Evolutionary conservation across 352 stramenopile species (phyloP), one percentile per base, ranked within the genome.

Genomic region (Globisporangium echinulatum): DNA sequence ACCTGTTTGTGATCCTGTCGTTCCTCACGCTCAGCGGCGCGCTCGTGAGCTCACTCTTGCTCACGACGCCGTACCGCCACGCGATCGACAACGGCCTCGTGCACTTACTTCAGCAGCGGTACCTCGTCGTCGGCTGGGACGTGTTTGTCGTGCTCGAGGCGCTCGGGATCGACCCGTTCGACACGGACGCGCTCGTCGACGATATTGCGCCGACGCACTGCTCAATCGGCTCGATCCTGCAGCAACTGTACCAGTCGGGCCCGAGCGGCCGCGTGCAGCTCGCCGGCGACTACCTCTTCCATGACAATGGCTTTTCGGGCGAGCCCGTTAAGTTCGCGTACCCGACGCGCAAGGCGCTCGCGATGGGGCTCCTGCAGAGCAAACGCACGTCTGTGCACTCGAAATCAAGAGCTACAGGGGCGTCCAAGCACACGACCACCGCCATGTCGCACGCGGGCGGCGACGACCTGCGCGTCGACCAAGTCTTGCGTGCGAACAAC

Each of bases 81-180:
- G 67, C 64, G 9, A 67, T 62, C 19, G 63, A 85, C 62, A 88
- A 88, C 58, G 64, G 66, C 47, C 13, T 85, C 13, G 11, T 86
- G 9, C 63, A 62, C 0, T 36, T 83, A 17, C 64, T 88, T 3
- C 78, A 88, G 52, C 57, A 70, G 19, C 72, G 75, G 0, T 88
- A 86, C 49, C 19, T 77, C 4, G 59, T 62, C 46, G 46, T 60
- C 15, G 55, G 55, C 11, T 60, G 55, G 55, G 46, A 60, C 55
- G 17, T 60, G 1, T 62, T 62, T 49, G 38, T 62, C 49, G 63
- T 69, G 10, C 40, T 73, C 0, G 64, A 78, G 0, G 64, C 69
- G n/a, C 66, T 85, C 17, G 75, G 78, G 0, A 72, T 88, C n/a
- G 75, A 86, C 37, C 74, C 78, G 6, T 64, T 69, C 14, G 54